Evolutionary conservation across 1,139 yeast genomes (phyloP).

Genomic region (Suhomyces coccinellae): DNA sequence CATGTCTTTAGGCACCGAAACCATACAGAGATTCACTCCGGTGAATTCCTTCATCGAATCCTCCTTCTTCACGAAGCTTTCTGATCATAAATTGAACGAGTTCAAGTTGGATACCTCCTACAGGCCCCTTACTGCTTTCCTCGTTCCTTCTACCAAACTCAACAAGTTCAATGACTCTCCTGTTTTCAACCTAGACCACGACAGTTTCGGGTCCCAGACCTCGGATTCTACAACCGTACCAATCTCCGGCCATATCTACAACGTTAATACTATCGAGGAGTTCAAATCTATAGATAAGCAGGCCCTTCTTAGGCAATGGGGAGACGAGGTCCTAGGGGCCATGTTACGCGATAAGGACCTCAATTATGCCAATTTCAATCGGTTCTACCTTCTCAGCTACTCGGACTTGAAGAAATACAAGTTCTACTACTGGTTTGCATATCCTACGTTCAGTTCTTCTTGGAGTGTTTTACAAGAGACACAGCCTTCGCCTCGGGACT

Average conservation of each 20-base stretch:
- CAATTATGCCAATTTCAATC: slow-evolving; percentile 22
- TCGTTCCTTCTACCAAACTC: slow-evolving; percentile 31
- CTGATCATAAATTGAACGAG: slow-evolving; percentile 65
- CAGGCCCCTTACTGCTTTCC: slow-evolving; percentile 40
- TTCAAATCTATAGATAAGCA: slow-evolving; percentile 70
- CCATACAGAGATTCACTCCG: slow-evolving; percentile 42
- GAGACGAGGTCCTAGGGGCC: slow-evolving; percentile 30
- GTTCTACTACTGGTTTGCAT: slow-evolving; percentile 87
- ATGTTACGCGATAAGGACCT: slow-evolving; percentile 14
- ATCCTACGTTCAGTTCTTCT: slow-evolving; percentile 58
- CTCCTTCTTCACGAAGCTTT: slow-evolving; percentile 75
- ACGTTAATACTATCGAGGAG: slow-evolving; percentile 83
- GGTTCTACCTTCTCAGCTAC: slow-evolving; percentile 65
- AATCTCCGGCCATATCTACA: slow-evolving; percentile 39
- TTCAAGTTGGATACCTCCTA: slow-evolving; percentile 59
- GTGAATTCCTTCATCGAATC: slow-evolving; percentile 78
- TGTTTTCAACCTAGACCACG: slow-evolving; percentile 37
- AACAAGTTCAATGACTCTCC: slow-evolving; percentile 47
- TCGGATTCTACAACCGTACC: slow-evolving; percentile 22
- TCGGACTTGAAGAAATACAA: slow-evolving; percentile 88
- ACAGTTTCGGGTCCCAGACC: slow-evolving; percentile 42
- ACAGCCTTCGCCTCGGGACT: background rate
- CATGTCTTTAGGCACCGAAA: background rate
- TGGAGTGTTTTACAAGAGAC: slow-evolving; percentile 31
- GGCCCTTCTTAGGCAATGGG: slow-evolving; percentile 48